Evolutionary conservation across 176 grass and related monocot genomes (phyloP), one percentile per base, ranked within the genome.

Genomic region (Thalia dealbata): DNA sequence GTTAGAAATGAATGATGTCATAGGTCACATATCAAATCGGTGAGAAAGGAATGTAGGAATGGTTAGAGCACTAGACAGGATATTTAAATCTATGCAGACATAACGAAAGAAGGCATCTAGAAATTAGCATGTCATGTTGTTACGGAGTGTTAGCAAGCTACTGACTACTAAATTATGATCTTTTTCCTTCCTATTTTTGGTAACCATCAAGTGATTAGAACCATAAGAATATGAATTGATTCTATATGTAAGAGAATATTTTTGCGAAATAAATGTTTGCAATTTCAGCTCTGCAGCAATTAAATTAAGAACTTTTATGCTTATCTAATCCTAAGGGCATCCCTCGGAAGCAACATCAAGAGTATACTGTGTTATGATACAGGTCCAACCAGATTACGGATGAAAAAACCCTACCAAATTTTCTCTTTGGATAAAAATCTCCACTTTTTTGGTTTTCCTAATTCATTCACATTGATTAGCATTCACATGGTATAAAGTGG

Each of bases 31-130:
- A 9, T 14, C 26, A 28, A 14, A 32, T 10, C 30, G 1, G 27
- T 16, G 7, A 65, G 79, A 69, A 83, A 78, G 76, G 28, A 27
- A 61, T 61, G 10, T 46, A 65, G 5, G 78, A 70, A 5, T 2
- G 27, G 30, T 14, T 72, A 29, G 54, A 52, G 45, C 48, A 32
- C 2, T 1, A 52, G 28, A 26, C 14, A 25, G 21, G 61, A 26
- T 27, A 64, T 64, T 16, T 15, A 18, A 64, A 56, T n/a, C 26
- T 5, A 64, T 15, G 61, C 10, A 64, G 12, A 16, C 61, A 64
- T 30, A 32, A 64, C 15, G 16, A 35, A 30, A 11, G 16, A 64
- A 32, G 25, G 15, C 13, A 7, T 27, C 11, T 18, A 64, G 26
- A 64, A 30, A 30, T 64, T 30, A 30, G 1, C 14, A 32, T 30